Conservation (phyloP, 2,329 filamentous ascomycete genomes). For the Fusarium ramigenum region DNA sequence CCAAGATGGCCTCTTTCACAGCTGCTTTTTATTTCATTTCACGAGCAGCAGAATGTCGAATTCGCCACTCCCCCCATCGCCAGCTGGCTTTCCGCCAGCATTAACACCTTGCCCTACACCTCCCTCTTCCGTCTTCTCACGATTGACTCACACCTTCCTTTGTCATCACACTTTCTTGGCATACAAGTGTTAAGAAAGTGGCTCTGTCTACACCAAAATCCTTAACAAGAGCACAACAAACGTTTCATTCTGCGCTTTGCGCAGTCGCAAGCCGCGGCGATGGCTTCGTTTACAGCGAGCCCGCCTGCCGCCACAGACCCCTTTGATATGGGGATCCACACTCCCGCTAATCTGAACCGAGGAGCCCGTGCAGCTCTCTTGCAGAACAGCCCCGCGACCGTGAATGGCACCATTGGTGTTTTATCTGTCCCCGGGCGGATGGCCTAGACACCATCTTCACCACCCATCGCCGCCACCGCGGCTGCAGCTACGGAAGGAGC, state of each 20-base stretch:
- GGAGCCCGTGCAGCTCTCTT: neutral
- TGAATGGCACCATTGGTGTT: neutral
- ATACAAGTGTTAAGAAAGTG: neutral
- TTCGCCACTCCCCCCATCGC: too few relatives aligned
- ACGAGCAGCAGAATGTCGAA: too few relatives aligned
- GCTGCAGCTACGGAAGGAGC: neutral
- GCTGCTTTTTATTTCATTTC: too few relatives aligned
- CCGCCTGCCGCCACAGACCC: neutral
- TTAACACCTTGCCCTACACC: too few relatives aligned
- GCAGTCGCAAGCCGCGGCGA: neutral
- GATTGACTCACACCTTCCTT: too few relatives aligned
- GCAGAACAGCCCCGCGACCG: neutral
- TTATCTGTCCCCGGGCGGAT: neutral
- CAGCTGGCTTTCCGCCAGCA: too few relatives aligned
- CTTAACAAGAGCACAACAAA: neutral
- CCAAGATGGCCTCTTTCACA: too few relatives aligned
- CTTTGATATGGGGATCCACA: neutral
- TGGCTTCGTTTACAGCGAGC: rapidly evolving
- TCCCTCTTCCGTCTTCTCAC: too few relatives aligned
- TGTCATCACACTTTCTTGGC: neutral
- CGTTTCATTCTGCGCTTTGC: neutral
- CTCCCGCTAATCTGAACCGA: neutral
- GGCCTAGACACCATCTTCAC: neutral
- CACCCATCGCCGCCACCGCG: neutral
- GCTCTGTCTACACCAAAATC: neutral